Evolutionary conservation across 106 monocot genomes (phyloP), one percentile per base, ranked within the genome.

Genomic region (Phalaenopsis equestris): DNA sequence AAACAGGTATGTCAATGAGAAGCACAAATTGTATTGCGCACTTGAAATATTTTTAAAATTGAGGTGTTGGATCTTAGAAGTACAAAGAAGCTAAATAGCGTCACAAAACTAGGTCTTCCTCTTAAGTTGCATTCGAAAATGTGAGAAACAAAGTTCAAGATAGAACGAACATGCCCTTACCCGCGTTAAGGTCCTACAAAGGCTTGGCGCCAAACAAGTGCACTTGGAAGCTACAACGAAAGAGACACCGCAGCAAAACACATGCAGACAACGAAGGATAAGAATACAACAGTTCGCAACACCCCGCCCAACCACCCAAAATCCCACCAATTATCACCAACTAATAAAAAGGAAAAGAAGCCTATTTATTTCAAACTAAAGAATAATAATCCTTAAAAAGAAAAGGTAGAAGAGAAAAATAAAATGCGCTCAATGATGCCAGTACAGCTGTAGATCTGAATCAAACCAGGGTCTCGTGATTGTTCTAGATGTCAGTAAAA

Each of bases 181-280:
- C 23, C 23, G 41, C 74, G 19, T 19, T 17, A 45, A 3, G 19
- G 19, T 45, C 41, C 42, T 72, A 42, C 24, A 74, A 45, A 74
- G 12, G 42, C 41, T 45, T 74, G 41, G 41, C 43, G 5, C 36
- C 41, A 45, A 74, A 74, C 14, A 74, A 74, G 74, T 10, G n/a
- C 74, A 74, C 41, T 21, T 74, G 42, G n/a, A 74, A 74, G 39
- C 70, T 45, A 74, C 16, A 43, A 19, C 3, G 41, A 43, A 18
- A 49, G 49, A 49, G 48, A n/a, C 46, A 23, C 16, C 49, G 18
- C 49, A 49, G 49, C 74, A 74, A 76, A 43, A n/a, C 43, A 74
- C 74, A 74, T 74, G 42, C 43, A 74, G 21, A 43, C 48, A 76
- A 24, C 23, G n/a, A 76, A 47, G 23, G 49, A 74, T 74, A 18